Base-by-base conservation (phyloP, 768 basidiomycete species). In the Scleroderma citrinum region DNA sequence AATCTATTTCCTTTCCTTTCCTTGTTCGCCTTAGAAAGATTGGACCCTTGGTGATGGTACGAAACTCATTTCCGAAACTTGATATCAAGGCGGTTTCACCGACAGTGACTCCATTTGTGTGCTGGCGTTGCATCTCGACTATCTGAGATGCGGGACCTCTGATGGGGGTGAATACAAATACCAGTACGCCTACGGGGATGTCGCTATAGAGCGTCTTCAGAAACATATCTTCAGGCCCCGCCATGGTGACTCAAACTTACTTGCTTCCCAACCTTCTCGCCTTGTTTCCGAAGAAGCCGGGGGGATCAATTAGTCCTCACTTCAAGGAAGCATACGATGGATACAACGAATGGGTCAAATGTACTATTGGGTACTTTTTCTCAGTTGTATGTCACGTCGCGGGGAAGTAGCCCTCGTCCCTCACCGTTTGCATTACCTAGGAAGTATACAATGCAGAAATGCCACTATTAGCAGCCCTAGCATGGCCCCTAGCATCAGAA, bases 361-460 rank as follows among this genome's bases (percentile, higher is more conserved):
- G 47, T 6, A 59, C 56, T 23, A 32, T 66, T 13, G 60, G 58
- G n/a, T 52, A 58, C 46, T 52, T 57, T 30, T 57, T 56, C 26
- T 44, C 62, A 10, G 54, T 55, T 6, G 64, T 62, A 32, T 14
- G 61, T 52, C 32, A 36, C 20, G 13, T 14, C 19, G 37, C 26
- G 11, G 2, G 6, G n/a, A 14, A 37, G 17, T 6, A 16, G 4
- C 21, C 16, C 7, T 26, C 12, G 10, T 20, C n/a, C 31, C 17
- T 37, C 21, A 19, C 23, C n/a, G 26, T 19, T 26, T 30, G 13
- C 32, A 23, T 35, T 37, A 17, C 13, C 12, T 26, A 66, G 65
- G 61, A 59, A 24, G 57, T 65, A 8, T 56, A 50, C 21, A 60
- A 64, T 32, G 55, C 58, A 12, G 61, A 65, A 34, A 56, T 63